Percentiles rank a stretch among this genome's conserved stretches.
Conservation (phyloP, 2,329 filamentous ascomycete species). For the Aspergillus udagawae region DNA sequence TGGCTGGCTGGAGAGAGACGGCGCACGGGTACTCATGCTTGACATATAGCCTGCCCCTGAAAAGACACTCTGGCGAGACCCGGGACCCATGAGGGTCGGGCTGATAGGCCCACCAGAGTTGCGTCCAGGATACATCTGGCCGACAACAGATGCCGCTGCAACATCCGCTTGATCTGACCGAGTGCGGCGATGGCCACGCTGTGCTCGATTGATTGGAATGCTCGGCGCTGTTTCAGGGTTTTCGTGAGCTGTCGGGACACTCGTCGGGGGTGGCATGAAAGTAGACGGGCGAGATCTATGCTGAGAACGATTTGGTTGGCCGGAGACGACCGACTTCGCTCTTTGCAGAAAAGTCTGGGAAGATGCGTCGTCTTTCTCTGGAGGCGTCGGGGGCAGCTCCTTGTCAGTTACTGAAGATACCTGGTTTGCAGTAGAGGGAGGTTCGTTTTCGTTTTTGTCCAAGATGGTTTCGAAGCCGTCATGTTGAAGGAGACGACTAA, state of each 20-base stretch:
- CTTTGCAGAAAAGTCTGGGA: constrained; percentile 52
- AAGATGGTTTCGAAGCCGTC: constrained; percentile 93
- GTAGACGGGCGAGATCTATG: constrained; percentile 45
- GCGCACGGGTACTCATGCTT: constrained; percentile 51
- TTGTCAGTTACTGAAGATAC: constrained; percentile 56
- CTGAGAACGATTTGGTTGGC: constrained; percentile 32
- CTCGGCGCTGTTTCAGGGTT: constrained; percentile 47
- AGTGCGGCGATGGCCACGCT: constrained; percentile 45
- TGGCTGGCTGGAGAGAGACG: constrained; percentile 48
- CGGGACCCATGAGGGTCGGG: constrained; percentile 45
- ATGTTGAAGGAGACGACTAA: constrained; percentile 88
- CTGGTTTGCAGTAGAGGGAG: constrained; percentile 26
- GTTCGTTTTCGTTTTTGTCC: constrained; percentile 65
- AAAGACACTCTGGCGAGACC: constrained; percentile 39
- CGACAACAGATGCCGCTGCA: constrained; percentile 67
- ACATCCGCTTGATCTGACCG: constrained; percentile 46
- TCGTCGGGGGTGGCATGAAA: constrained; percentile 38
- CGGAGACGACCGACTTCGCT: constrained; percentile 58
- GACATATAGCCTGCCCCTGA: constrained; percentile 48
- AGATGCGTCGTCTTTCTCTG: constrained; percentile 48
- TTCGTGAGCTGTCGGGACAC: constrained; percentile 38
- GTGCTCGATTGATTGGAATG: constrained; percentile 42
- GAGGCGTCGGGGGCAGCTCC: constrained; percentile 74
- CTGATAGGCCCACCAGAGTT: constrained; percentile 51
- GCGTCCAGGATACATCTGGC: constrained; percentile 80